Evolutionary conservation across 2,329 filamentous ascomycete genomes (phyloP).

Genomic region (Aspergillus flavus): DNA sequence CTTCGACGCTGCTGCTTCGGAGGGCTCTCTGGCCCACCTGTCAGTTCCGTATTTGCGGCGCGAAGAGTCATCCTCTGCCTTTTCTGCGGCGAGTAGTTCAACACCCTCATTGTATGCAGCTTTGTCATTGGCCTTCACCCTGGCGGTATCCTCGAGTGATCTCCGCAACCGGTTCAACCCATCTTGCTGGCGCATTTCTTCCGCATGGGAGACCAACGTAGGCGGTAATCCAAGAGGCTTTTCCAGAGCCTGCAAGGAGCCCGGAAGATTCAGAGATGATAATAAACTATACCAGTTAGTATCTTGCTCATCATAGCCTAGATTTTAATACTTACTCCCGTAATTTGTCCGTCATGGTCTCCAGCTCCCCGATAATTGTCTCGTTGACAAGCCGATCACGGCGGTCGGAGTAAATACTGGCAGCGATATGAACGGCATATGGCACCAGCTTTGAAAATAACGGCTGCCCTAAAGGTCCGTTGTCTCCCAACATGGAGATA

Average conservation of each 20-base stretch:
- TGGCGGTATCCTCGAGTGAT: slow-evolving; percentile 86
- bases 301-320: background rate
- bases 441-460: slow-evolving; percentile 91
- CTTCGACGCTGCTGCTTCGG: slow-evolving; percentile 69
- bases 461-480: slow-evolving; percentile 77
- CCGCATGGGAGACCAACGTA: slow-evolving; percentile 82
- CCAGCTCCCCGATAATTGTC: slow-evolving; percentile 81
- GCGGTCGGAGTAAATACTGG: slow-evolving; percentile 91
- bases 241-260: slow-evolving; percentile 89
- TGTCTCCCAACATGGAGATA: slow-evolving; percentile 76
- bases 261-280: slow-evolving; percentile 82
- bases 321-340: slow-evolving; percentile 59
- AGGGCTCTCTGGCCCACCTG: slow-evolving; percentile 74
- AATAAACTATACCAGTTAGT: slow-evolving; percentile 54
- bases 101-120: slow-evolving; percentile 82
- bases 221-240: slow-evolving; percentile 90
- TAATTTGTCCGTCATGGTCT: slow-evolving; percentile 76
- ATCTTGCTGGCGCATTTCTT: slow-evolving; percentile 90
- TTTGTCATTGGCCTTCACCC: slow-evolving; percentile 78
- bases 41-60: slow-evolving; percentile 82
- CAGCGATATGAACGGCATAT: slow-evolving; percentile 91
- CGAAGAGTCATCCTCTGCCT: slow-evolving; percentile 77
- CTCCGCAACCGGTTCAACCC: slow-evolving; percentile 75
- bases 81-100: slow-evolving; percentile 75
- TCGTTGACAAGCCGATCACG: slow-evolving; percentile 89